Percentiles rank a stretch among this genome's conserved stretches.
These are phyloP conservation scores for Dioscorea cayenensis DNA, from an alignment of 116 monocot genomes.

Conservation along the genomic window DNA sequence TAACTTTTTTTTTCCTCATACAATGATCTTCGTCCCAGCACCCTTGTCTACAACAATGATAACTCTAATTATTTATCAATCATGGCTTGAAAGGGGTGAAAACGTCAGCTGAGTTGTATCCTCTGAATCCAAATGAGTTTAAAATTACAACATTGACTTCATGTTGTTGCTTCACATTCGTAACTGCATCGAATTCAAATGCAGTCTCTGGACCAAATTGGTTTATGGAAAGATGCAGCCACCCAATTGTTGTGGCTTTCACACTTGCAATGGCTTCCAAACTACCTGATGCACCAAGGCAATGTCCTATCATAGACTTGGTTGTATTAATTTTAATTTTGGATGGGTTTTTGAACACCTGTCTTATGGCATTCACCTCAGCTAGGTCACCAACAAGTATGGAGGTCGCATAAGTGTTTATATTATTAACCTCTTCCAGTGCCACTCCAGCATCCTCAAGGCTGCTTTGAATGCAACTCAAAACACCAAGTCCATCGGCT, in stretches of 20 bases:
- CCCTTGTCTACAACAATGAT: no score
- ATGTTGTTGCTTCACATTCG: slow-evolving; percentile 76
- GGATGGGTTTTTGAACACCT: slow-evolving; percentile 51
- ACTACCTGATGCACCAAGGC: slow-evolving; percentile 88
- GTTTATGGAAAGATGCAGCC: slow-evolving; percentile 89
- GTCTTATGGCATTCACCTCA: slow-evolving; percentile 61
- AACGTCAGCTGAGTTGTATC: slow-evolving; percentile 86
- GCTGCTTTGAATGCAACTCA: slow-evolving; percentile 78
- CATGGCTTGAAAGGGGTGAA: slow-evolving; percentile 85
- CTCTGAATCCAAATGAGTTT: slow-evolving; percentile 97
- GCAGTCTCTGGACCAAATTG: slow-evolving; percentile 88
- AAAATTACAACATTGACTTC: slow-evolving; percentile 94
- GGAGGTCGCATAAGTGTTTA: slow-evolving; percentile 81
- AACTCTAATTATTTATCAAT: neutral
- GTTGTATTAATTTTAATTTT: slow-evolving; percentile 84
- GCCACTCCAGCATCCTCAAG: slow-evolving; percentile 94
- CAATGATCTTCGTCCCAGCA: no score
- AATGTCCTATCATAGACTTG: slow-evolving; percentile 98
- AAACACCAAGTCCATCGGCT: slow-evolving; percentile 96
- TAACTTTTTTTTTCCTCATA: no score
- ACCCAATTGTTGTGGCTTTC: slow-evolving; percentile 88
- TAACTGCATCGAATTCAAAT: slow-evolving; percentile 87
- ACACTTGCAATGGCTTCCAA: slow-evolving; percentile 89
- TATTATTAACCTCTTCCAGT: slow-evolving; percentile 83
- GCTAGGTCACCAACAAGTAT: slow-evolving; percentile 63